phyloP scores from a whole-genome alignment of 2,329 filamentous ascomycete genomes.

The Fusarium buharicum region DNA sequence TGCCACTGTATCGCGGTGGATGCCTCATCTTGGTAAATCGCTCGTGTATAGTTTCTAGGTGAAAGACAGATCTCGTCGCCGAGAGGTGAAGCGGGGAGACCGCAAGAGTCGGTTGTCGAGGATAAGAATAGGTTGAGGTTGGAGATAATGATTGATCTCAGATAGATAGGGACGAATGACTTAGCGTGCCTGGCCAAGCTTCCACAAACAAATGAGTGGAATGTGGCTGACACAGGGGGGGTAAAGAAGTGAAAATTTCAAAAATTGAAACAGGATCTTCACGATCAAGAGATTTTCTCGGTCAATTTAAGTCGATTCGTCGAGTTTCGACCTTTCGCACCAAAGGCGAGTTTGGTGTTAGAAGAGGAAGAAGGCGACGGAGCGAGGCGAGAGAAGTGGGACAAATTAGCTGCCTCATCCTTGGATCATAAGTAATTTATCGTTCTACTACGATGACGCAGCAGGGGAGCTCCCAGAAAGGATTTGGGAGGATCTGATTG shows the following conservation, averaged over 20 bases:
- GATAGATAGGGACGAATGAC: conserved; percentile 17
- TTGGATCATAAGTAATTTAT: conserved; percentile 17
- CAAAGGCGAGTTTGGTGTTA: conserved; percentile 31
- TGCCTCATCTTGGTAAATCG: conserved; percentile 42
- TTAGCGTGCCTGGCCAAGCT: conserved; percentile 10
- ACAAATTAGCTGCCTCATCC: conserved; percentile 28
- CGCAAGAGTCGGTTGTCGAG: conserved; percentile 11
- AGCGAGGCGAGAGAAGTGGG: conserved; percentile 25
- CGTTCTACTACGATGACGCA: conserved; percentile 32
- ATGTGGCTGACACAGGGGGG: conserved; percentile 29
- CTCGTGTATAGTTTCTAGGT: background rate
- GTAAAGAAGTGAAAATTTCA: conserved; percentile 2
- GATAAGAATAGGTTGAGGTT: conserved; percentile 25
- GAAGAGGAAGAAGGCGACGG: conserved; percentile 20
- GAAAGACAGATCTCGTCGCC: conserved; percentile 4
- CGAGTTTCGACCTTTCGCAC: conserved; percentile 35
- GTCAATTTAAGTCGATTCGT: conserved; percentile 10
- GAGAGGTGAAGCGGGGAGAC: conserved; percentile 8
- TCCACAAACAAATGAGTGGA: conserved; percentile 21
- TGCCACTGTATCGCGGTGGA: conserved; percentile 52
- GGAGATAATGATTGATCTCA: conserved; percentile 15
- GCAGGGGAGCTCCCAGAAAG: conserved; percentile 14
- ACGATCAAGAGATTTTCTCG: conserved; percentile 2
- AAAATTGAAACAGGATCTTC: conserved; percentile 1
- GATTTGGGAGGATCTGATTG: conserved; percentile 9